Evolutionary conservation across 805 yeast genomes (phyloP).

Genomic region (Candida vaughaniae): DNA sequence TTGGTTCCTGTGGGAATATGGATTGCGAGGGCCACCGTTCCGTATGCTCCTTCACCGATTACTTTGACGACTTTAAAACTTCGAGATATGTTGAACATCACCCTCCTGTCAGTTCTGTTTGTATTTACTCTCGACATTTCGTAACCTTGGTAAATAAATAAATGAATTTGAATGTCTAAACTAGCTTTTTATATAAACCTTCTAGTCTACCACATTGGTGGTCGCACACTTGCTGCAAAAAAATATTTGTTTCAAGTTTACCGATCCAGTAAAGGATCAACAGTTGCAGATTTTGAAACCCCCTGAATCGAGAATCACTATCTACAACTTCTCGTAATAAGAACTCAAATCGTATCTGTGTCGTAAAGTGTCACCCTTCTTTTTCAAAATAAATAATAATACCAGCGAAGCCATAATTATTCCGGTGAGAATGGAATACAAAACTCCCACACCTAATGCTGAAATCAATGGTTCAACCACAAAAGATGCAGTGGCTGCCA

Average conservation of each 20-base stretch:
- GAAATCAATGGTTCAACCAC: constrained; percentile 65
- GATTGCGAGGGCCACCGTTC: constrained; percentile 69
- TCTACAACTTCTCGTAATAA: constrained; percentile 50
- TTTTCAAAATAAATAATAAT: constrained; percentile 48
- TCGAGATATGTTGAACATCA: constrained; percentile 58
- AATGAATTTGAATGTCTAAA: too few relatives aligned
- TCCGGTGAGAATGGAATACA: constrained; percentile 66
- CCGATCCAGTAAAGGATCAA: neutral
- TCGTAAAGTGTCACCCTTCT: constrained; percentile 60
- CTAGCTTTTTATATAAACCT: too few relatives aligned
- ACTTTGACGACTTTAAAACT: constrained; percentile 59
- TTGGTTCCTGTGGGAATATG: constrained; percentile 58
- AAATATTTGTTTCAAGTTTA: neutral
- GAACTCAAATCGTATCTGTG: constrained; percentile 58
- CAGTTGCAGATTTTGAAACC: too few relatives aligned
- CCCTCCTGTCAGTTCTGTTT: too few relatives aligned
- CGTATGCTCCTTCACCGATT: constrained; percentile 82
- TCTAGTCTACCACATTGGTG: neutral
- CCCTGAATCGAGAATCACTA: too few relatives aligned
- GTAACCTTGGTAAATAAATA: too few relatives aligned
- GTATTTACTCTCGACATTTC: too few relatives aligned
- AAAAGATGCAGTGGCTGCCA: constrained; percentile 78
- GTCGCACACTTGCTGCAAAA: neutral
- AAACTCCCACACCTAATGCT: constrained; percentile 71
- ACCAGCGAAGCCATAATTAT: constrained; percentile 45